Evolutionary conservation across 257 asterid species (phyloP).

Genomic region (Fraxinus anomala): DNA sequence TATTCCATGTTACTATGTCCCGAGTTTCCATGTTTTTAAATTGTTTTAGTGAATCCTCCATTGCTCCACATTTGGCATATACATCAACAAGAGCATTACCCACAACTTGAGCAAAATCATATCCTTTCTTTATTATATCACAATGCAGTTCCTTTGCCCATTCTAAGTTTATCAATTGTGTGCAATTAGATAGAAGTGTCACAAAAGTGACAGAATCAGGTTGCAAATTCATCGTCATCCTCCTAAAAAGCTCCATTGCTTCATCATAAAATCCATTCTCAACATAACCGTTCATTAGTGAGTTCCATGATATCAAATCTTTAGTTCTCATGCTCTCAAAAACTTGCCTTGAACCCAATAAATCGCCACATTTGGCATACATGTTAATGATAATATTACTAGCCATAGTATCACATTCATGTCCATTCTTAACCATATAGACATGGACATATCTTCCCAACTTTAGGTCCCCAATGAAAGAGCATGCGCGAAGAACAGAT

Average conservation of each 20-base stretch:
- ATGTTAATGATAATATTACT: conserved; percentile 63
- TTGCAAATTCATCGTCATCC: conserved; percentile 49
- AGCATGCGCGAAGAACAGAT: conserved; percentile 71
- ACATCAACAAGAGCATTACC: conserved; percentile 73
- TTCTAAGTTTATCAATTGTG: conserved; percentile 32
- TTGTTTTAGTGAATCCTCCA: conserved; percentile 60
- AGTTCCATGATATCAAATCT: conserved; percentile 86
- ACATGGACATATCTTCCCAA: conserved; percentile 63
- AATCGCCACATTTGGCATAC: conserved; percentile 81
- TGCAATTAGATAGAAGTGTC: conserved; percentile 54
- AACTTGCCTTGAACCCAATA: conserved; percentile 50
- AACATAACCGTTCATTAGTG: conserved; percentile 59
- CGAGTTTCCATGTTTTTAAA: conserved; percentile 64
- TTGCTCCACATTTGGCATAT: conserved; percentile 64
- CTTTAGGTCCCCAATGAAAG: conserved; percentile 53
- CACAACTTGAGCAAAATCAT: conserved; percentile 49
- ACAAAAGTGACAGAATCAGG: conserved; percentile 68
- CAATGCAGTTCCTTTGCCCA: conserved; percentile 60
- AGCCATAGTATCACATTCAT: conserved; percentile 47
- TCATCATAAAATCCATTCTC: conserved; percentile 49
- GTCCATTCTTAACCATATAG: conserved; percentile 57
- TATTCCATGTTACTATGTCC: conserved; percentile 76
- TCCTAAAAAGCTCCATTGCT: conserved; percentile 54
- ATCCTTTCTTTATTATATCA: conserved; percentile 62
- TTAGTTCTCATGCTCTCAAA: conserved; percentile 56